Evolutionary conservation across 345 rosid genomes (phyloP).

Genomic region (Eucalyptus sp.): DNA sequence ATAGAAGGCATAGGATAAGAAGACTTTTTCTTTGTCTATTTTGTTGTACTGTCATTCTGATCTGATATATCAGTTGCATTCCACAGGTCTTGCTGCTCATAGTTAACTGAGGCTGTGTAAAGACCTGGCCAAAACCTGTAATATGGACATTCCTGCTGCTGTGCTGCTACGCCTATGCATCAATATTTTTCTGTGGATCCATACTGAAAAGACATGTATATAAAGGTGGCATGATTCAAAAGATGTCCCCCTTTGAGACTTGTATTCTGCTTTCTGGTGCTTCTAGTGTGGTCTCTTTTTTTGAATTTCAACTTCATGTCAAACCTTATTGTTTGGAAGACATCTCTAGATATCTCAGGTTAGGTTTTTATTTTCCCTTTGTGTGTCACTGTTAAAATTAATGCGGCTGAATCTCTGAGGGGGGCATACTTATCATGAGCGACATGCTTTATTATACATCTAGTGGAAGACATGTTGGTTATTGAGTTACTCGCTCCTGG

Average conservation of each 20-base stretch:
- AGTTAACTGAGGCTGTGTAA: not conserved
- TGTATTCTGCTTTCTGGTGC: not conserved
- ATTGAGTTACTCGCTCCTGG: not conserved
- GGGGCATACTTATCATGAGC: not conserved
- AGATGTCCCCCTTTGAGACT: not conserved
- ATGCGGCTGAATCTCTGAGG: not conserved
- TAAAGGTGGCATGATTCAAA: conserved; percentile 23
- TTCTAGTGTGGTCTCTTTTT: not conserved
- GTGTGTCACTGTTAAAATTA: not conserved
- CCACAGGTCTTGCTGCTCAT: not conserved
- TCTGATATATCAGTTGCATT: not conserved
- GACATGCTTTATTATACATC: not conserved
- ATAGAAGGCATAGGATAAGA: not conserved
- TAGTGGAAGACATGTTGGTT: not conserved
- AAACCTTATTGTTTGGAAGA: not conserved
- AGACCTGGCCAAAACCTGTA: not conserved
- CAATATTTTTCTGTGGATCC: conserved; percentile 12
- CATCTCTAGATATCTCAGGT: not conserved
- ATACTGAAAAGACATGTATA: conserved; percentile 17
- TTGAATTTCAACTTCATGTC: not conserved
- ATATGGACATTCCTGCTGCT: not conserved
- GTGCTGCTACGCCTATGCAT: not conserved
- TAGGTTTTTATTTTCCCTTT: not conserved
- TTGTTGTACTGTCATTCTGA: not conserved
- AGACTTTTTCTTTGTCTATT: not conserved